Evolutionary conservation across 768 basidiomycete species (phyloP).

Genomic region (Arthromyces matolae): DNA sequence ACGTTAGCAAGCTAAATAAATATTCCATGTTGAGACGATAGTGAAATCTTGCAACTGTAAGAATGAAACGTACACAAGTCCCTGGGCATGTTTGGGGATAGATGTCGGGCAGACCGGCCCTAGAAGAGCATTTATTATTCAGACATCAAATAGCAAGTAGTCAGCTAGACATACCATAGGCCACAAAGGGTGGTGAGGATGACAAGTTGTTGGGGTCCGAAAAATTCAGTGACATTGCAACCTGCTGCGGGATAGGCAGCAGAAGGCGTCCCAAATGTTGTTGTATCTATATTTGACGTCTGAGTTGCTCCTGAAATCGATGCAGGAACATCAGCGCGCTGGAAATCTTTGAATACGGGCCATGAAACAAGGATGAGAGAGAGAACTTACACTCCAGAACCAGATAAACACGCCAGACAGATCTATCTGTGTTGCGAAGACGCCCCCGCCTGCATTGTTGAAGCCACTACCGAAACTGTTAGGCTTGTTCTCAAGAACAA

Average conservation of each 20-base stretch:
- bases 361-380: neutral
- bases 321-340: conserved; percentile 43
- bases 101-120: conserved; percentile 42
- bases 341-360: neutral
- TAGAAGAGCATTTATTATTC: conserved; percentile 5
- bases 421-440: conserved; percentile 68
- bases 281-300: conserved; percentile 35
- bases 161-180: conserved; percentile 31
- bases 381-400: conserved; percentile 27
- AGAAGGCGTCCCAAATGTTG: conserved; percentile 55
- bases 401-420: conserved; percentile 33
- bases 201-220: conserved; percentile 62
- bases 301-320: conserved; percentile 32
- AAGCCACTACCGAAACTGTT: conserved; percentile 48
- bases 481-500: conserved; percentile 37
- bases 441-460: conserved; percentile 47
- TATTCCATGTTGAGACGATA: neutral
- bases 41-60: neutral
- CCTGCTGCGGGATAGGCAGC: conserved; percentile 55
- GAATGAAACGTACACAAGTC: conserved; percentile 31
- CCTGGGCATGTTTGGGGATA: conserved; percentile 42
- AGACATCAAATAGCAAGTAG: too few species aligned
- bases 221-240: conserved; percentile 54
- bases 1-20: conserved; percentile 35
- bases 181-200: conserved; percentile 70